Evolutionary conservation across 768 basidiomycete species (phyloP).

Genomic region (Tephrocybe sp.): DNA sequence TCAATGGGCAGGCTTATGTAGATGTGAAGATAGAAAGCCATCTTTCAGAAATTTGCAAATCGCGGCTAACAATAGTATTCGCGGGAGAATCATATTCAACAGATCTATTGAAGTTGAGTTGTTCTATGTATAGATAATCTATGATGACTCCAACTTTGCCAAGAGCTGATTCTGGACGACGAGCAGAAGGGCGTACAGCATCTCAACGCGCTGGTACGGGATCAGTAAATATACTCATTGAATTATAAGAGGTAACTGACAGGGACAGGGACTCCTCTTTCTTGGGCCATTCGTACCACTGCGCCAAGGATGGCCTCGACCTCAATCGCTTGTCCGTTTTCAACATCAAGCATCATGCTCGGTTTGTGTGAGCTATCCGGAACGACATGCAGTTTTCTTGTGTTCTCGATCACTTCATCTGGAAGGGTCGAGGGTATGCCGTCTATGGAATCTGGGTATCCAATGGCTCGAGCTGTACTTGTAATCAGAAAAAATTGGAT

Average conservation of each 20-base stretch:
- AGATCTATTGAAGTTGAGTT: neutral
- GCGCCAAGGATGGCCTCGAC: slow-evolving; percentile 68
- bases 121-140: neutral
- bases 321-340: slow-evolving; percentile 58
- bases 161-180: slow-evolving; percentile 64
- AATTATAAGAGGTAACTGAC: slow-evolving; percentile 33
- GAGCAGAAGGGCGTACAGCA: slow-evolving; percentile 55
- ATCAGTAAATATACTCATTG: neutral
- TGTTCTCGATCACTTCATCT: slow-evolving; percentile 37
- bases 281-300: slow-evolving; percentile 52
- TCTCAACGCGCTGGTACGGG: slow-evolving; percentile 51
- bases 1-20: too few species aligned
- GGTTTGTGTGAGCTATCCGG: slow-evolving; percentile 49
- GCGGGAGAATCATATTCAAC: neutral
- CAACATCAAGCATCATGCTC: slow-evolving; percentile 64
- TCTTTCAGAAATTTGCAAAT: too few species aligned
- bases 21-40: too few species aligned
- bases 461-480: slow-evolving; percentile 18
- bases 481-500: neutral
- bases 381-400: slow-evolving; percentile 34
- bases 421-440: slow-evolving; percentile 48
- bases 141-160: slow-evolving; percentile 25
- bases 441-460: slow-evolving; percentile 26
- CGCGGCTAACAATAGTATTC: too few species aligned
- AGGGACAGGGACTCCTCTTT: slow-evolving; percentile 44